Conservation (phyloP, 1,284 basidiomycete genomes). For the Stygiomarasmius scandens region DNA sequence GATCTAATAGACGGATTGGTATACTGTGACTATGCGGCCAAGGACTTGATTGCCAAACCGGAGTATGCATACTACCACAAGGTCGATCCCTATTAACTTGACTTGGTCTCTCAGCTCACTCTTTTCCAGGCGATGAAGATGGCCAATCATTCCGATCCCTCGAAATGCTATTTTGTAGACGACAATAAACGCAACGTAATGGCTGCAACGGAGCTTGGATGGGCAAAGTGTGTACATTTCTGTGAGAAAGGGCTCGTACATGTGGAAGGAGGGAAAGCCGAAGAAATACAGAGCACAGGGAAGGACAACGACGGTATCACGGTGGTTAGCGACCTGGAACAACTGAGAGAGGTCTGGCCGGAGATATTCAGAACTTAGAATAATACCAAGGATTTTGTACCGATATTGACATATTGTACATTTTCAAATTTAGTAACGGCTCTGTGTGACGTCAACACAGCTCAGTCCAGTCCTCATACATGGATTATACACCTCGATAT, state of each 20-base stretch:
- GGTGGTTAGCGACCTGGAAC: slow-evolving; percentile 57
- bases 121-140: slow-evolving; percentile 59
- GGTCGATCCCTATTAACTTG: slow-evolving; percentile 36
- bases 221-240: slow-evolving; percentile 76
- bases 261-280: slow-evolving; percentile 62
- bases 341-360: slow-evolving; percentile 69
- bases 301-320: slow-evolving; percentile 43
- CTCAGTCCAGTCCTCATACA: too few species aligned
- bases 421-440: background rate
- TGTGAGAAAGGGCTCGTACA: slow-evolving; percentile 65
- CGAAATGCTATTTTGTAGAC: slow-evolving; percentile 76
- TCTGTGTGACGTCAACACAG: too few species aligned
- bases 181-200: slow-evolving; percentile 72
- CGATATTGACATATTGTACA: too few species aligned
- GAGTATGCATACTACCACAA: slow-evolving; percentile 70
- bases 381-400: too few species aligned
- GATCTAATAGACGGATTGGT: slow-evolving; percentile 81
- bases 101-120: slow-evolving; percentile 1
- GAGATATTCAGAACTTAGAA: slow-evolving; percentile 58
- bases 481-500: slow-evolving; percentile 71
- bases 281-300: slow-evolving; percentile 49
- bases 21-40: slow-evolving; percentile 78
- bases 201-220: slow-evolving; percentile 65
- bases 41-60: slow-evolving; percentile 83
- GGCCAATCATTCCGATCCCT: slow-evolving; percentile 61